These are phyloP conservation scores for Erysimum pusillum DNA, from an alignment of 441 rosid species.

Conservation along the genomic window DNA sequence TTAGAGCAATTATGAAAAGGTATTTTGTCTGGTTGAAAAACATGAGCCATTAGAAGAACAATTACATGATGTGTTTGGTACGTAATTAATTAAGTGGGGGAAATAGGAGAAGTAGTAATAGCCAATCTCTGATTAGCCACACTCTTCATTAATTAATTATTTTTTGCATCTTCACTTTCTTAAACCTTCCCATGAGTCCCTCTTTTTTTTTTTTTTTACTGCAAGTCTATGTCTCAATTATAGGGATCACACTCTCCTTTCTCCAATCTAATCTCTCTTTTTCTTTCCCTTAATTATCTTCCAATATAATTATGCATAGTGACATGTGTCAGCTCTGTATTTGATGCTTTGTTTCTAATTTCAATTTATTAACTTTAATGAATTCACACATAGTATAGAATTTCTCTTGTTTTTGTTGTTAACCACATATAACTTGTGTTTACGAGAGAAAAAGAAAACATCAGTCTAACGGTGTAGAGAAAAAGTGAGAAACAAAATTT, in stretches of 20 bases:
- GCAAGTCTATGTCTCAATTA: slow-evolving; percentile 37
- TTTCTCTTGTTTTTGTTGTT: not conserved
- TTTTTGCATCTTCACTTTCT: slow-evolving; percentile 31
- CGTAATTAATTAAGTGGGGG: slow-evolving; percentile 21
- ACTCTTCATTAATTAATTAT: not conserved
- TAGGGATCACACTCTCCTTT: slow-evolving; percentile 39
- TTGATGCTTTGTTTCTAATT: slow-evolving; percentile 14
- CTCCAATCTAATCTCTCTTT: slow-evolving; percentile 32
- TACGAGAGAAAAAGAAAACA: slow-evolving; percentile 1
- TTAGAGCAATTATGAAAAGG: slow-evolving; percentile 31
- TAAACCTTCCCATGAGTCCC: slow-evolving; percentile 30
- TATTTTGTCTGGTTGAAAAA: slow-evolving; percentile 43
- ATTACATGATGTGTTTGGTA: slow-evolving; percentile 39
- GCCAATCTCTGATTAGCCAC: slow-evolving; percentile 41
- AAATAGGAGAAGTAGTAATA: slow-evolving; percentile 20
- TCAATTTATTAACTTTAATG: not conserved
- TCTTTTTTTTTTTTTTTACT: not conserved
- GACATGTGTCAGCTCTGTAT: slow-evolving; percentile 1
- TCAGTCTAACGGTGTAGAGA: not conserved
- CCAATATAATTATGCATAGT: slow-evolving; percentile 5
- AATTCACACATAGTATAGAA: slow-evolving; percentile 5
- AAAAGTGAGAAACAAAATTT: not conserved
- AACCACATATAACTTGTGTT: slow-evolving; percentile 19
- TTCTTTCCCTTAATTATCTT: slow-evolving; percentile 31
- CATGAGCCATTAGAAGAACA: slow-evolving; percentile 27